Conservation (phyloP, 495 filamentous ascomycete genomes). For the Xylaria bambusicola region DNA sequence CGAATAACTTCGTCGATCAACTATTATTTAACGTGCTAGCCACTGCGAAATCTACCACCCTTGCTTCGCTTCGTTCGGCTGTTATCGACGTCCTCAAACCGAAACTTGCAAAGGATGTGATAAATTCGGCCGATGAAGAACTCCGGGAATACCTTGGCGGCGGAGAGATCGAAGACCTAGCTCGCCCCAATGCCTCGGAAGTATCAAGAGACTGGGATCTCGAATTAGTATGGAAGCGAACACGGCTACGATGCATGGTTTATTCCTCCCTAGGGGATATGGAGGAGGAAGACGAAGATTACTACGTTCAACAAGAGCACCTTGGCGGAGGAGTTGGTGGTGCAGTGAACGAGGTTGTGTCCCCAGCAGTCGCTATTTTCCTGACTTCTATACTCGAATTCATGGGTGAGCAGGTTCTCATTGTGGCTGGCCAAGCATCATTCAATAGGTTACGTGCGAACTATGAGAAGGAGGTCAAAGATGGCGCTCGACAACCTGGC, state of each 20-base stretch:
- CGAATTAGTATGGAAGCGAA: constrained; percentile 86
- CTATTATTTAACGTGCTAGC: constrained; percentile 85
- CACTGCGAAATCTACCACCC: constrained; percentile 75
- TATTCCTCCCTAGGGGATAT: constrained; percentile 95
- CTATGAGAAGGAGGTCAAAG: constrained; percentile 53
- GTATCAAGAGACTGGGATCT: constrained; percentile 73
- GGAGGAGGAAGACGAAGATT: constrained; percentile 96
- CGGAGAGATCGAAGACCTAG: constrained; percentile 68
- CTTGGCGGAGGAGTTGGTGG: constrained; percentile 58
- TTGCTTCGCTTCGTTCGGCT: constrained; percentile 76
- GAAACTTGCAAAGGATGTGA: constrained; percentile 82
- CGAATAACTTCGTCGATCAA: constrained; percentile 95
- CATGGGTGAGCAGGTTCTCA: constrained; percentile 85
- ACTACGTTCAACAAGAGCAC: constrained; percentile 72
- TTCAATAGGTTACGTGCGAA: constrained; percentile 65
- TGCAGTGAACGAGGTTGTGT: constrained; percentile 67
- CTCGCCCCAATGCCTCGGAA: constrained; percentile 55
- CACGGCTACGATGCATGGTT: constrained; percentile 92
- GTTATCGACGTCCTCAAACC: constrained; percentile 86
- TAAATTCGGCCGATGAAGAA: constrained; percentile 87
- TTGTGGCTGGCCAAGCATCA: constrained; percentile 86
- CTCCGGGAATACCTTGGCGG: constrained; percentile 83
- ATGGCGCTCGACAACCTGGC: constrained; percentile 41
- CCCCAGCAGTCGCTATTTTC: constrained; percentile 92
- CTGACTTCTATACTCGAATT: constrained; percentile 92